phyloP scores from a whole-genome alignment of 2,329 filamentous ascomycete species.

The Phyllosticta citribraziliensis region DNA sequence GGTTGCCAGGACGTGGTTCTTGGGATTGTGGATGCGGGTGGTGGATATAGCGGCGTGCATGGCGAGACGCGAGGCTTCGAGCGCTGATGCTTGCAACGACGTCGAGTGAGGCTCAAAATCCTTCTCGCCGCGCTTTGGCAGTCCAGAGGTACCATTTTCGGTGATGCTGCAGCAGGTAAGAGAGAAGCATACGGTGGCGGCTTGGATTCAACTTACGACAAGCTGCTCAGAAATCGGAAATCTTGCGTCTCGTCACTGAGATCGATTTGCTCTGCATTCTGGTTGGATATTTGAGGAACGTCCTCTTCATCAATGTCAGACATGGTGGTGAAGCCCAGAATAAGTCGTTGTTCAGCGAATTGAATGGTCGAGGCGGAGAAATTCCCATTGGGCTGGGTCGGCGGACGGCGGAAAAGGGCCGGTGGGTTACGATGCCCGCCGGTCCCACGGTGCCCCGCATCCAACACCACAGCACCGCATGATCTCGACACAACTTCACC shows the following conservation, averaged over 20 bases:
- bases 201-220: constrained; percentile 36
- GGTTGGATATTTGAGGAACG: background rate
- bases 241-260: constrained; percentile 76
- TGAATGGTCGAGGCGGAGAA: background rate
- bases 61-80: constrained; percentile 72
- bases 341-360: too few species aligned
- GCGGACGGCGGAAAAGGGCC: background rate
- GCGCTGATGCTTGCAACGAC: constrained; percentile 62
- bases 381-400: background rate
- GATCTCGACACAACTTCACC: too few species aligned
- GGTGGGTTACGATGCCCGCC: too few species aligned
- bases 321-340: background rate
- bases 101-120: constrained; percentile 95
- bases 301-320: constrained; percentile 8
- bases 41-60: constrained; percentile 82
- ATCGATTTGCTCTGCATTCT: constrained; percentile 27
- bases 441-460: too few species aligned
- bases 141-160: constrained; percentile 36
- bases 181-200: background rate
- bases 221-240: constrained; percentile 60
- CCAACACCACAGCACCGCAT: too few species aligned
- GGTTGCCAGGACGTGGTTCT: constrained; percentile 57
- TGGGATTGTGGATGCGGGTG: constrained; percentile 63
- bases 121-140: constrained; percentile 88
- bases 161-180: constrained; percentile 14